Evolutionary conservation across 2,329 filamentous ascomycete species (phyloP).

Genomic region (Grosmannia penicillata): DNA sequence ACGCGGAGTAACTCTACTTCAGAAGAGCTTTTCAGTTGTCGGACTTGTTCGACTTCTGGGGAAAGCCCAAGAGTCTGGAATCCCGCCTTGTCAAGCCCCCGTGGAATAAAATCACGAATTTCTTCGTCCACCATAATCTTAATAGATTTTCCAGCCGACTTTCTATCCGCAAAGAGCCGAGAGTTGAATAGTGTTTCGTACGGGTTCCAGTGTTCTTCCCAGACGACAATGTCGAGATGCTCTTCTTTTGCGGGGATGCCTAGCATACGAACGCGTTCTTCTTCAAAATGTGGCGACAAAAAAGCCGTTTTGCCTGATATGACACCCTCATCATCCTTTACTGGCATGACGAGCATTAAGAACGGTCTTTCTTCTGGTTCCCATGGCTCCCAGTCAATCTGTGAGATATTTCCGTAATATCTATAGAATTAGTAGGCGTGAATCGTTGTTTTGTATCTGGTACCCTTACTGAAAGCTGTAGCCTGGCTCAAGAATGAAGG

Average conservation of each 20-base stretch:
- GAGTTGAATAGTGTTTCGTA: constrained; percentile 37
- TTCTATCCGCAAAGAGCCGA: constrained; percentile 18
- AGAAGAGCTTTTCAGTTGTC: constrained; percentile 37
- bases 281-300: constrained; percentile 45
- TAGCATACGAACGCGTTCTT: constrained; percentile 41
- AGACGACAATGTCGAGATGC: constrained; percentile 37
- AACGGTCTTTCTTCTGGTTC: constrained; percentile 51
- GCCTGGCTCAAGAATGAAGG: constrained; percentile 47
- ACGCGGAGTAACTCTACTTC: constrained; percentile 39
- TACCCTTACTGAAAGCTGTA: constrained; percentile 42
- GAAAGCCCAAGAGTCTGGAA: constrained; percentile 41
- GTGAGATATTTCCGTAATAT: constrained; percentile 47
- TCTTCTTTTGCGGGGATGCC: constrained; percentile 36
- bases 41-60: constrained; percentile 39
- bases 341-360: constrained; percentile 42
- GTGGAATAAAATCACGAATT: constrained; percentile 46
- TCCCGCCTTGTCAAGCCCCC: constrained; percentile 35
- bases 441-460: background rate
- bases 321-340: constrained; percentile 19
- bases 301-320: constrained; percentile 41
- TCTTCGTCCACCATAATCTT: constrained; percentile 52
- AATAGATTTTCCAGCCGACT: constrained; percentile 4
- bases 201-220: constrained; percentile 52
- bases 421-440: constrained; percentile 7
- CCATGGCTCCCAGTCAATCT: constrained; percentile 48